These are phyloP conservation scores for Fagus sylvatica DNA, from an alignment of 306 rosid species.

Conservation along the genomic window DNA sequence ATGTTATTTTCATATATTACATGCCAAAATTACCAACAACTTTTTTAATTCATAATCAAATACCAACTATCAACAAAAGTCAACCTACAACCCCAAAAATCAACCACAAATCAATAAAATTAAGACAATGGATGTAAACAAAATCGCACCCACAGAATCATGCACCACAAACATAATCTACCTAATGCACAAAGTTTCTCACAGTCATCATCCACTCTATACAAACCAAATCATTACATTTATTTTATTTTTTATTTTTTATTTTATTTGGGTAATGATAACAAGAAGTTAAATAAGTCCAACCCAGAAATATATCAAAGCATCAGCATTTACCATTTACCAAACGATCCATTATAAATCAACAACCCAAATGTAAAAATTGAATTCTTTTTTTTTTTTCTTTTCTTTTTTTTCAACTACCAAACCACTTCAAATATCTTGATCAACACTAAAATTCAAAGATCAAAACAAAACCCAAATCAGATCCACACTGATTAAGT, in stretches of 20 bases:
- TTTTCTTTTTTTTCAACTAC: neutral
- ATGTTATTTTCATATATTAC: neutral
- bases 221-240: neutral
- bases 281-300: neutral
- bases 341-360: constrained; percentile 1
- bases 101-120: neutral
- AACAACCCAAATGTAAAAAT: neutral
- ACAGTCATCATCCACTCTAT: neutral
- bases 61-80: neutral
- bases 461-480: constrained; percentile 12
- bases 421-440: neutral
- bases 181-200: neutral
- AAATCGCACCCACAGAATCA: neutral
- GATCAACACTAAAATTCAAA: constrained; percentile 2
- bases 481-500: constrained; percentile 21
- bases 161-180: neutral
- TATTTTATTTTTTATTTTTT: neutral
- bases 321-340: neutral
- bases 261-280: too few relatives aligned
- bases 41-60: neutral
- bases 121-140: neutral
- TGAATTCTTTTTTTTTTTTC: too few relatives aligned
- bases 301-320: constrained; percentile 1
- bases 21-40: neutral
- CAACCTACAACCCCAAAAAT: neutral